Evolutionary conservation across 2,329 filamentous ascomycete species (phyloP).

Genomic region (Ophiosphaerella narmari): DNA sequence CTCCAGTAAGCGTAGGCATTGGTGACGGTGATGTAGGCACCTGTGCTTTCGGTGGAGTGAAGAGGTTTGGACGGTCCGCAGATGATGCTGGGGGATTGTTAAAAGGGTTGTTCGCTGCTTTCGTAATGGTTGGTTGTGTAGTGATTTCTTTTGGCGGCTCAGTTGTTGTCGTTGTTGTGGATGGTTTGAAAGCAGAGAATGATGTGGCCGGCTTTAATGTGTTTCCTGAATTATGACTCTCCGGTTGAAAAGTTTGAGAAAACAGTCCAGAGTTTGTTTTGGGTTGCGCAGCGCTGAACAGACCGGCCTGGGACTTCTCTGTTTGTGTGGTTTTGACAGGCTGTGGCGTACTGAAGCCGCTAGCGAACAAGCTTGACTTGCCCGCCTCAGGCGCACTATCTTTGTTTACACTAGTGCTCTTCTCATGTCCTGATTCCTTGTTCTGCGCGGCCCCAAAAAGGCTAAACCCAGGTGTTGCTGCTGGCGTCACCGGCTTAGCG

Average conservation of each 20-base stretch:
- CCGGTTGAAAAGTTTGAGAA: slow-evolving; percentile 19
- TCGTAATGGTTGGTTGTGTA: slow-evolving; percentile 8
- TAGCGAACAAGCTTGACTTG: slow-evolving; percentile 20
- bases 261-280: slow-evolving; percentile 27
- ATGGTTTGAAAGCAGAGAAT: slow-evolving; percentile 12
- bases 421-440: slow-evolving; percentile 11
- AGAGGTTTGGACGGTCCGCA: slow-evolving; percentile 16
- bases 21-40: slow-evolving; percentile 13
- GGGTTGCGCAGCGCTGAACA: slow-evolving; percentile 23
- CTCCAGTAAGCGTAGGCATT: slow-evolving; percentile 16
- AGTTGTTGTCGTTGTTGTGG: slow-evolving; percentile 6
- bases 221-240: slow-evolving; percentile 12
- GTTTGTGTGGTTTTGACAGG: slow-evolving; percentile 19
- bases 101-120: slow-evolving; percentile 21
- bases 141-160: slow-evolving; percentile 14
- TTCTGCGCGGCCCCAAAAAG: slow-evolving; percentile 21
- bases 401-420: slow-evolving; percentile 5
- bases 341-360: slow-evolving; percentile 30
- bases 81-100: slow-evolving; percentile 17
- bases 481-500: slow-evolving; percentile 16
- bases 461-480: slow-evolving; percentile 12
- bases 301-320: slow-evolving; percentile 17
- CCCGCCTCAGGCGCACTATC: slow-evolving; percentile 18
- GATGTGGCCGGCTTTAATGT: slow-evolving; percentile 14
- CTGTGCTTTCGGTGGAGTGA: slow-evolving; percentile 18